These are phyloP conservation scores for Penicillium thymicola DNA, from an alignment of 2,329 filamentous ascomycete species.

Conservation along the genomic window DNA sequence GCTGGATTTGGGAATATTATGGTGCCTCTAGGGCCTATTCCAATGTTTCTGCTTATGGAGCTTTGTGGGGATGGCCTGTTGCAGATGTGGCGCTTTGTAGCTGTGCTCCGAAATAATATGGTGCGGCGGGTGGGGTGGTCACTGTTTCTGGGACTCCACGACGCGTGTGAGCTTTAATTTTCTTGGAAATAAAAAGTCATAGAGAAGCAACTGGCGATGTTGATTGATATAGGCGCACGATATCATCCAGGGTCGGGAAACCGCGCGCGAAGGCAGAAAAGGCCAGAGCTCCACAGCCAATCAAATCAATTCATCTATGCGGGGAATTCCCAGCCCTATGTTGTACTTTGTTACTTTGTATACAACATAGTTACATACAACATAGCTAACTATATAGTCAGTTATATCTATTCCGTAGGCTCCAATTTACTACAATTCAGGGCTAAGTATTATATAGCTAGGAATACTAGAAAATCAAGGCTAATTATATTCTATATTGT, in stretches of 20 bases:
- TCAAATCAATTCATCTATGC: slow-evolving; percentile 13
- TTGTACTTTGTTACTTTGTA: no score
- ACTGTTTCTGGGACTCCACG: neutral
- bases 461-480: no score
- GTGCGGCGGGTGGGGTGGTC: neutral
- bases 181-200: neutral
- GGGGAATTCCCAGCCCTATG: slow-evolving; percentile 6
- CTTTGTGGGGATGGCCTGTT: neutral
- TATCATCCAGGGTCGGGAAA: neutral
- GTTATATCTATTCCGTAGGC: neutral
- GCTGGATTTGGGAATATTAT: neutral
- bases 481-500: neutral
- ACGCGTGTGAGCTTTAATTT: neutral
- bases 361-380: no score
- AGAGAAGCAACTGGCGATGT: neutral
- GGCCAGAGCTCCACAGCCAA: slow-evolving; percentile 11
- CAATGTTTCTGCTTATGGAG: neutral
- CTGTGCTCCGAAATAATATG: neutral
- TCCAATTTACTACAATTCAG: neutral
- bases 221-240: neutral
- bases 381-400: no score
- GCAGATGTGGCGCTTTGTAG: neutral
- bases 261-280: slow-evolving; percentile 4
- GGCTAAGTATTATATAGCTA: neutral
- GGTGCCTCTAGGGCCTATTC: neutral